Conservation (phyloP, 306 rosid genomes). For the Rosa lucieae region DNA sequence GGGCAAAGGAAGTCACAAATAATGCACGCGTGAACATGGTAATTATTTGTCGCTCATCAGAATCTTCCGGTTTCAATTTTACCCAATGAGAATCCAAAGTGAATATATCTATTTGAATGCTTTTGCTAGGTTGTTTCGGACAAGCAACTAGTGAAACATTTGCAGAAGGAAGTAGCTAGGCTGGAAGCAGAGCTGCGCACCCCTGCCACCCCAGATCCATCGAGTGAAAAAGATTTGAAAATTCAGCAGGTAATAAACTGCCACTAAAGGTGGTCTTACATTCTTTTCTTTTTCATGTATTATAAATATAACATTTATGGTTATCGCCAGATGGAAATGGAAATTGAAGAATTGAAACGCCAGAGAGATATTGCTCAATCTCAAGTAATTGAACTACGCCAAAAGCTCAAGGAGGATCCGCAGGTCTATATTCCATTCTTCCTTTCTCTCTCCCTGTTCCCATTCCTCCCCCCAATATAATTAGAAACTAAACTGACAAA, state of each 20-base stretch:
- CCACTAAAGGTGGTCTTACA: background rate
- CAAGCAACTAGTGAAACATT: slow-evolving; percentile 91
- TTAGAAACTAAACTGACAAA: slow-evolving; percentile 11
- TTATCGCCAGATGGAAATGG: slow-evolving; percentile 85
- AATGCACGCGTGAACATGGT: slow-evolving; percentile 98
- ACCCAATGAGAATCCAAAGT: background rate
- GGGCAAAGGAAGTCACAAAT: slow-evolving; percentile 98
- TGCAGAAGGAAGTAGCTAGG: slow-evolving; percentile 98
- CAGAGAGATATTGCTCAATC: slow-evolving; percentile 90
- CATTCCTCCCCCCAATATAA: background rate
- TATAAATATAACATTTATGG: slow-evolving; percentile 19
- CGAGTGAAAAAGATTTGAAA: slow-evolving; percentile 78
- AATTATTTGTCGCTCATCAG: slow-evolving; percentile 20
- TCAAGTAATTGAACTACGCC: slow-evolving; percentile 79
- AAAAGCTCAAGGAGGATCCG: slow-evolving; percentile 74
- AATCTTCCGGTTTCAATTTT: background rate
- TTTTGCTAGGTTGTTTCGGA: slow-evolving; percentile 76
- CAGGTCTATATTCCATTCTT: slow-evolving; percentile 45
- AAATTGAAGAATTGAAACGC: slow-evolving; percentile 84
- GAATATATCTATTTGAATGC: background rate
- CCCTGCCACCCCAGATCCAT: slow-evolving; percentile 66
- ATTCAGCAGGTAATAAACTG: slow-evolving; percentile 83
- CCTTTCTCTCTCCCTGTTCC: background rate
- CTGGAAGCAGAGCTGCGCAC: slow-evolving; percentile 92
- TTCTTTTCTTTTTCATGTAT: background rate